phyloP scores from a whole-genome alignment of 345 rosid genomes.

The Eucalyptus urophylla region DNA sequence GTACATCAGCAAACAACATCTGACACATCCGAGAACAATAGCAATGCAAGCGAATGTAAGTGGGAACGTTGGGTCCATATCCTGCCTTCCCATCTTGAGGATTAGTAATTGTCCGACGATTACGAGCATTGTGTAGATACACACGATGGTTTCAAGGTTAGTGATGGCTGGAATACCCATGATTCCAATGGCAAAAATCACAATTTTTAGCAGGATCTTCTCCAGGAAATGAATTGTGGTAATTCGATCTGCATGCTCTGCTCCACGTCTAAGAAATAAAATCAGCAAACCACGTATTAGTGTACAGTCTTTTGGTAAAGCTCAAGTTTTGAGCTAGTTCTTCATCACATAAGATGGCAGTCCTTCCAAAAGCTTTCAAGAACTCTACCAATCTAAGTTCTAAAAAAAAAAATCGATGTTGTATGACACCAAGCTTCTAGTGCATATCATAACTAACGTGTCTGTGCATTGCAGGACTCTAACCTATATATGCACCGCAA shows the following conservation, averaged over 20 bases:
- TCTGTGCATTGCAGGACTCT: not conserved
- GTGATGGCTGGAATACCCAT: not conserved
- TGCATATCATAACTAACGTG: not conserved
- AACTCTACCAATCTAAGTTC: not conserved
- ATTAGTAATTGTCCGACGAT: no score
- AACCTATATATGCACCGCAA: not conserved
- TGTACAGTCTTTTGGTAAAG: not conserved
- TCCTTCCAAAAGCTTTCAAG: not conserved
- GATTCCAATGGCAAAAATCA: not conserved
- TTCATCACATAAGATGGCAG: not conserved
- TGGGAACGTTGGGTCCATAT: no score
- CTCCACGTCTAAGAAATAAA: not conserved
- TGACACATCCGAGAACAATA: not conserved
- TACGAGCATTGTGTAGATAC: not conserved
- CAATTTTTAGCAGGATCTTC: not conserved
- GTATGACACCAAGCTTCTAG: not conserved
- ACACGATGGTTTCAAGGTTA: not conserved
- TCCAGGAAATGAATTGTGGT: fast-evolving
- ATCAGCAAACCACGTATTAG: not conserved
- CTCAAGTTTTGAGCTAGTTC: not conserved
- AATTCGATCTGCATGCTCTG: not conserved
- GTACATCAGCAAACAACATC: fast-evolving
- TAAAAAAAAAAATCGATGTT: fast-evolving
- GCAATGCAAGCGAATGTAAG: not conserved
- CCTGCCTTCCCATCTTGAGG: not conserved